phyloP scores from a whole-genome alignment of 306 rosid genomes.

The Sechiopsis laciniata region DNA sequence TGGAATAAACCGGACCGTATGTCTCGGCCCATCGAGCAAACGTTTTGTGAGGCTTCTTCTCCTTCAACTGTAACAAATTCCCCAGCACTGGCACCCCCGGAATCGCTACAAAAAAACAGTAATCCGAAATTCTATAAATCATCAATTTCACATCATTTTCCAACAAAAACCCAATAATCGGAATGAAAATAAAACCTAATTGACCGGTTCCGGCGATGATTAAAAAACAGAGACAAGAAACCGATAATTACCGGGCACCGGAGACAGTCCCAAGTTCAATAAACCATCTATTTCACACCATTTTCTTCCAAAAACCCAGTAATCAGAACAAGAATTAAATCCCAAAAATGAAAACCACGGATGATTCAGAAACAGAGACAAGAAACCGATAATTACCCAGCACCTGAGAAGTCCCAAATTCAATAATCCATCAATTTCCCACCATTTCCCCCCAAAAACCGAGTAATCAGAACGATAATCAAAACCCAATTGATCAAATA shows the following conservation, averaged over 20 bases:
- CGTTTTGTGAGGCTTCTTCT: slow-evolving; percentile 88
- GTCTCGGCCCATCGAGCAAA: slow-evolving; percentile 58
- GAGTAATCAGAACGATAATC: too few species aligned
- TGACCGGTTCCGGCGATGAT: too few species aligned
- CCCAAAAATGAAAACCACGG: too few species aligned
- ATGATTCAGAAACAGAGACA: background rate
- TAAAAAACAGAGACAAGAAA: background rate
- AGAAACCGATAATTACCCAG: slow-evolving; percentile 39
- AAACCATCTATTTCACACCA: background rate
- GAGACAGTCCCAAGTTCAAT: too few species aligned
- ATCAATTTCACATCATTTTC: too few species aligned
- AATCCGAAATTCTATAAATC: background rate
- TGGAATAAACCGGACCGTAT: slow-evolving; percentile 72
- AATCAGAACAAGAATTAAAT: too few species aligned
- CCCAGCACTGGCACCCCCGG: slow-evolving; percentile 79
- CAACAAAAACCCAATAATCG: too few species aligned
- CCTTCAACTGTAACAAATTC: slow-evolving; percentile 82
- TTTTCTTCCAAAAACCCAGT: background rate
- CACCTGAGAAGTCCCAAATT: too few species aligned
- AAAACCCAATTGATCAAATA: background rate
- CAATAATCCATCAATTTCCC: background rate
- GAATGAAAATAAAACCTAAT: too few species aligned
- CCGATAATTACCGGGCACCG: slow-evolving; percentile 40
- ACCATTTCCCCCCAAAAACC: background rate
- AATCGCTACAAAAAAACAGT: slow-evolving; percentile 40